phyloP scores from a whole-genome alignment of 805 yeast species.

The Yarrowia divulgata region DNA sequence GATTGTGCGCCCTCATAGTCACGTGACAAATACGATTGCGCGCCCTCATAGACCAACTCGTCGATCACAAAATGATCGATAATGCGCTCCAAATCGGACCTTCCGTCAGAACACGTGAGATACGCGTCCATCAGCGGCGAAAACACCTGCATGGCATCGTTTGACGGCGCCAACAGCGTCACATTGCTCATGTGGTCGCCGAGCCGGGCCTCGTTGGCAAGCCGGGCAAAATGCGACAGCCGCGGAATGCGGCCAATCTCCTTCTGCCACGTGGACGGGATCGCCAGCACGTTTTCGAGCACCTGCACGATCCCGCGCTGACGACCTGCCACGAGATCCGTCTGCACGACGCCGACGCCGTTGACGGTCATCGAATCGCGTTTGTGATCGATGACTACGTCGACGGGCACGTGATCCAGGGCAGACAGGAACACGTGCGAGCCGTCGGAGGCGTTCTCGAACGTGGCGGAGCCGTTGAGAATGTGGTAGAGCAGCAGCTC shows the following conservation, averaged over 20 bases:
- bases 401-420: slow-evolving; percentile 9
- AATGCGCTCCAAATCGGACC: slow-evolving; percentile 44
- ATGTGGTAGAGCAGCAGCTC: slow-evolving; percentile 49
- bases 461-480: slow-evolving; percentile 49
- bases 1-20: no score
- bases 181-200: slow-evolving; percentile 13
- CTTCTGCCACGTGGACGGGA: slow-evolving; percentile 22
- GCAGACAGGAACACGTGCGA: slow-evolving; percentile 15
- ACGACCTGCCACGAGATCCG: slow-evolving; percentile 64
- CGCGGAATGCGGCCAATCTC: slow-evolving; percentile 1
- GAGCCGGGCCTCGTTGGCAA: not conserved
- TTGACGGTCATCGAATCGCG: slow-evolving; percentile 8
- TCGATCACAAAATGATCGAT: slow-evolving; percentile 58
- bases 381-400: not conserved
- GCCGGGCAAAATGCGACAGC: slow-evolving; percentile 9
- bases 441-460: slow-evolving; percentile 46
- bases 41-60: no score
- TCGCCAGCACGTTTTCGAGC: slow-evolving; percentile 10
- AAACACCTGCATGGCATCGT: slow-evolving; percentile 51
- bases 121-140: slow-evolving; percentile 58
- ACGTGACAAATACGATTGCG: no score
- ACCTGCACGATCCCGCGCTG: slow-evolving; percentile 75
- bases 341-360: slow-evolving; percentile 59
- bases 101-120: slow-evolving; percentile 46
- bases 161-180: slow-evolving; percentile 49